Base-by-base conservation (phyloP, 2,329 filamentous ascomycete species). In the Calonectria ilicicola region DNA sequence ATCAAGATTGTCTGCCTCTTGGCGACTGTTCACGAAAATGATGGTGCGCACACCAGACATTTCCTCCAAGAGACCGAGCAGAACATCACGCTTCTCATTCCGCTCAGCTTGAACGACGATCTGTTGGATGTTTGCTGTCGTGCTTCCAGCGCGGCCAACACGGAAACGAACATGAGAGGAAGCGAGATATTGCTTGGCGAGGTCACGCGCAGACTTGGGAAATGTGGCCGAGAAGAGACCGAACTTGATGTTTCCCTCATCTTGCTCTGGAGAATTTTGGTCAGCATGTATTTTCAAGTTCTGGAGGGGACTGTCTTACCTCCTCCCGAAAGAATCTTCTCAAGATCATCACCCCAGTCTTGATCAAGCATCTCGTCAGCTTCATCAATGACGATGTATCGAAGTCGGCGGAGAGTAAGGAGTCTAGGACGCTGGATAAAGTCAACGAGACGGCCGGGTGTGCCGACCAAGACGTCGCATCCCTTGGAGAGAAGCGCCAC, bases 141-240 rank as follows among this genome's bases (percentile, higher is more conserved):
- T 92, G 76, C 93, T 95, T 40, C 97, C 97, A 29, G 95, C 91
- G 79, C 96, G 94, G 35, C 97, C 97, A 75, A 98, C 94, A 51
- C 92, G 93, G 82, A 99, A 92, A 26, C 94, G 94, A 64, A 97
- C 88, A 79, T 95, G 92, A 49, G 94, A 91, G 14, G 91, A 87
- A 0, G 93, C 88, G 70, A 99, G 90, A 80, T 96, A 94, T 32
- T 93, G 88, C 71, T 91, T 92, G 14, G 96, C 96, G 17, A 98
- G 85, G 27, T 93, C 88, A 35, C 95, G 94, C 75, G 94, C 91
- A 0, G 86, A 87, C 85, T 94, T 95, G 47, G 96, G 95, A 84
- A 99, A 98, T 0, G 97, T 98, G 1, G 97, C 97, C 0, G 95
- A 98, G 83, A 98, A 98, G 86, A 99, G 93, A 84, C 98, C 89